Conservation (phyloP, 768 basidiomycete species). For the Tephrocybe sp. region DNA sequence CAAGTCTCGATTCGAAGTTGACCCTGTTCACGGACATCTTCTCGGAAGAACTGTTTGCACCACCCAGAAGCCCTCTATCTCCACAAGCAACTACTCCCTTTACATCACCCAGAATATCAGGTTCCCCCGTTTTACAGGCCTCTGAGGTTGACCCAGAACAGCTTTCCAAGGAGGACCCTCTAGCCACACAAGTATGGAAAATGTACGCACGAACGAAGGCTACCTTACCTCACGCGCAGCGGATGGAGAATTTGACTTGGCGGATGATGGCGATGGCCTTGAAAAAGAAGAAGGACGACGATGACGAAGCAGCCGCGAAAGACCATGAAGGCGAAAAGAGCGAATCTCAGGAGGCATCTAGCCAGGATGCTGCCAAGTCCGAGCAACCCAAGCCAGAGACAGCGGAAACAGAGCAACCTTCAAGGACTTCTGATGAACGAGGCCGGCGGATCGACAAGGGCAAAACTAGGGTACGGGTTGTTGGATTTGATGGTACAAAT, state of each 20-base stretch:
- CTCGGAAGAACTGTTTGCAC: conserved; percentile 61
- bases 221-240: conserved; percentile 84
- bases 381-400: conserved; percentile 22
- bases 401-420: conserved; percentile 20
- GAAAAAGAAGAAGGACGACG: conserved; percentile 82
- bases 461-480: conserved; percentile 71
- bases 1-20: conserved; percentile 54
- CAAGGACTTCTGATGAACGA: conserved; percentile 44
- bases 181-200: conserved; percentile 96
- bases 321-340: conserved; percentile 19
- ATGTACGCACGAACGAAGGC: conserved; percentile 91
- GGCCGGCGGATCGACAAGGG: conserved; percentile 80
- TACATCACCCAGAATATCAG: conserved; percentile 63
- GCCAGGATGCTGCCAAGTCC: conserved; percentile 15
- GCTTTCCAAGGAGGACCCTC: conserved; percentile 80
- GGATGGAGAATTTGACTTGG: conserved; percentile 99
- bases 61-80: conserved; percentile 33
- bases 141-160: conserved; percentile 54
- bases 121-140: conserved; percentile 66
- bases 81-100: conserved; percentile 50
- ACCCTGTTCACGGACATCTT: conserved; percentile 69
- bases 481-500: conserved; percentile 77
- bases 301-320: conserved; percentile 35
- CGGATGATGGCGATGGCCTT: conserved; percentile 96
- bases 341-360: conserved; percentile 7